phyloP scores from a whole-genome alignment of 345 rosid species.

The Moringa oleifera region DNA sequence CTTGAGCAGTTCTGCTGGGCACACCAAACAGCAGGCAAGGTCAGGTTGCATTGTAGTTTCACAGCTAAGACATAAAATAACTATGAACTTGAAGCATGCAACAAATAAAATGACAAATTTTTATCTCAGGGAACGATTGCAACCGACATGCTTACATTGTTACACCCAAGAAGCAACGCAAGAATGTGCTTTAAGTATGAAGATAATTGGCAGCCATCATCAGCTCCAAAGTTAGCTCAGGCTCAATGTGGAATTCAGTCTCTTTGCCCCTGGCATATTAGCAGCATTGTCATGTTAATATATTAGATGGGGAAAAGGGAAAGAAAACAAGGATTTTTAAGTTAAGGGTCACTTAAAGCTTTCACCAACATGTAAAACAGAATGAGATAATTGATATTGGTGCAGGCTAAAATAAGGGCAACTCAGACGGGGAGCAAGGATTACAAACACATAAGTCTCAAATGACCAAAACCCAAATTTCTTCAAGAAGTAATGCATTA shows the following conservation, averaged over 20 bases:
- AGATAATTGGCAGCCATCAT: slow-evolving; percentile 83
- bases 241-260: slow-evolving; percentile 64
- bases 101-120: neutral
- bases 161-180: slow-evolving; percentile 1
- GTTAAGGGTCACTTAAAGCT: neutral
- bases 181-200: slow-evolving; percentile 32
- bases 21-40: neutral
- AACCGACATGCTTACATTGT: neutral
- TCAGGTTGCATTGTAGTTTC: neutral
- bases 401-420: neutral
- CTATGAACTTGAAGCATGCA: neutral
- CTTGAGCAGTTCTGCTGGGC: slow-evolving; percentile 2
- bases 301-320: neutral
- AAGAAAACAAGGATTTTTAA: neutral
- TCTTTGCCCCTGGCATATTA: slow-evolving; percentile 47
- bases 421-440: neutral
- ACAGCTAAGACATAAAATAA: neutral
- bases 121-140: too few relatives aligned
- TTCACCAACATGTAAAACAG: neutral
- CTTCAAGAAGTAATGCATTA: neutral
- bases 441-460: too few relatives aligned
- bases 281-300: slow-evolving; percentile 5
- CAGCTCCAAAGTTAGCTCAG: slow-evolving; percentile 63
- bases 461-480: neutral
- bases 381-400: too few relatives aligned